Conservation (phyloP, 306 rosid species). For the Cotoneaster glaucophyllus region DNA sequence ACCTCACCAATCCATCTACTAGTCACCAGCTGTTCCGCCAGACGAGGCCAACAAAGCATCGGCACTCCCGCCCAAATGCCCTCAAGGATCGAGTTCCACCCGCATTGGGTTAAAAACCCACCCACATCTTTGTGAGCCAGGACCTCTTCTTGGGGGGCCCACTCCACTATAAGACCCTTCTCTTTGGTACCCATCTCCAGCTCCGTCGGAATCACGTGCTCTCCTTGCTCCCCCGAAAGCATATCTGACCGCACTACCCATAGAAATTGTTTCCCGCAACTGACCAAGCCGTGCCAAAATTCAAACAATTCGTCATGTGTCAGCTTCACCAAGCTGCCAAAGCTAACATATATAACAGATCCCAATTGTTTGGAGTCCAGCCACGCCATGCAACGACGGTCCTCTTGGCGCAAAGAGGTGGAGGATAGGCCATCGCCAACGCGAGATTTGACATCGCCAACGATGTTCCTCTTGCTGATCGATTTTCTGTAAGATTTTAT, state of each 20-base stretch:
- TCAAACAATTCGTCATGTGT: too few relatives aligned
- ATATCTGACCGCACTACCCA: neutral
- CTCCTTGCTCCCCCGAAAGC: neutral
- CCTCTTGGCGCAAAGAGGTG: neutral
- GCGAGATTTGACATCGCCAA: neutral
- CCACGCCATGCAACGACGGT: slow-evolving; percentile 1
- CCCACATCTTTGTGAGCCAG: slow-evolving; percentile 10
- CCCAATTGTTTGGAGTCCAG: neutral
- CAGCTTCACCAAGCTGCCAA: neutral
- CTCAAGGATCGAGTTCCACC: slow-evolving; percentile 41
- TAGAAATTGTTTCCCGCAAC: too few relatives aligned
- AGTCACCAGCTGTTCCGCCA: slow-evolving; percentile 18
- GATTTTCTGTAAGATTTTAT: neutral
- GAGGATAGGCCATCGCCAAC: neutral
- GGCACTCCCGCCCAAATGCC: slow-evolving; percentile 25
- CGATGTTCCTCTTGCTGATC: too few relatives aligned
- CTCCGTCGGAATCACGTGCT: neutral
- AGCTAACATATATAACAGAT: slow-evolving; percentile 12
- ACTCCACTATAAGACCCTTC: slow-evolving; percentile 18
- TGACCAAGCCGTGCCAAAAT: neutral
- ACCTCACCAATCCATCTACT: slow-evolving; percentile 27
- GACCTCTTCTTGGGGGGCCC: slow-evolving; percentile 37
- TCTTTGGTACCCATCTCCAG: slow-evolving; percentile 18
- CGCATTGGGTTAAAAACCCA: neutral
- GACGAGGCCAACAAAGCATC: slow-evolving; percentile 27